Percentiles rank a stretch among this genome's conserved stretches.
Evolutionary conservation across 1,139 yeast species (phyloP).

Genomic region (Sugiyamaella neomexicana): DNA sequence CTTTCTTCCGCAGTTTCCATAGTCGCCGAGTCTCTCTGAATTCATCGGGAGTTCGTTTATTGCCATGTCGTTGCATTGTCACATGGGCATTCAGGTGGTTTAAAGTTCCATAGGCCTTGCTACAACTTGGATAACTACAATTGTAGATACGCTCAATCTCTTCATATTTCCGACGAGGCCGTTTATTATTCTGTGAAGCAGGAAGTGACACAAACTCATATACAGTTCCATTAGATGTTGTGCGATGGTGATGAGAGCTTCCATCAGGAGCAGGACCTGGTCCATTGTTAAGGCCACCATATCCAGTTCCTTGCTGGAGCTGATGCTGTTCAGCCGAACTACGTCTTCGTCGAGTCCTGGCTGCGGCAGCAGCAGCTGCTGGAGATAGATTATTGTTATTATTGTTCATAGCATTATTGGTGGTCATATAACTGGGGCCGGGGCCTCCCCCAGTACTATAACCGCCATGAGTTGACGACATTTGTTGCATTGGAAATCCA

Average conservation of each 20-base stretch:
- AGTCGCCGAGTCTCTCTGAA: slow-evolving; percentile 51
- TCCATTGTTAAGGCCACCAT: background rate
- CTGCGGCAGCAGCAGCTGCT: slow-evolving; percentile 10
- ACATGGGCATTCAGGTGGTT: slow-evolving; percentile 80
- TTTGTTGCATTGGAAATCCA: slow-evolving; percentile 10
- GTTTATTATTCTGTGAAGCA: slow-evolving; percentile 40
- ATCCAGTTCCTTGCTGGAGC: background rate
- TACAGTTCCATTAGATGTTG: slow-evolving; percentile 24
- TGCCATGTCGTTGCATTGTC: slow-evolving; percentile 69
- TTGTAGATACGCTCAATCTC: slow-evolving; percentile 68
- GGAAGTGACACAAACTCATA: slow-evolving; percentile 37
- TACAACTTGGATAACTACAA: slow-evolving; percentile 61
- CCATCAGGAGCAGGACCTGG: background rate
- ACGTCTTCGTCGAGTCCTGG: slow-evolving; percentile 10
- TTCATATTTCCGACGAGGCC: slow-evolving; percentile 67
- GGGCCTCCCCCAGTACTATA: background rate
- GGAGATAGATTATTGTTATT: background rate
- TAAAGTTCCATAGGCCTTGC: slow-evolving; percentile 72
- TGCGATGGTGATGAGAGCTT: slow-evolving; percentile 15
- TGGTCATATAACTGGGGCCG: slow-evolving; percentile 8
- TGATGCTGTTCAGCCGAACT: slow-evolving; percentile 12
- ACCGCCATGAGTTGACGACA: slow-evolving; percentile 2
- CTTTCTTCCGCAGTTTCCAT: slow-evolving; percentile 34
- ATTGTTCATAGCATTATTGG: background rate
- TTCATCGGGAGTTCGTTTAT: slow-evolving; percentile 66